Percentiles rank a stretch among this genome's conserved stretches.
These are phyloP conservation scores for Apiospora sp. DNA, from an alignment of 2,329 filamentous ascomycete species.

Conservation along the genomic window DNA sequence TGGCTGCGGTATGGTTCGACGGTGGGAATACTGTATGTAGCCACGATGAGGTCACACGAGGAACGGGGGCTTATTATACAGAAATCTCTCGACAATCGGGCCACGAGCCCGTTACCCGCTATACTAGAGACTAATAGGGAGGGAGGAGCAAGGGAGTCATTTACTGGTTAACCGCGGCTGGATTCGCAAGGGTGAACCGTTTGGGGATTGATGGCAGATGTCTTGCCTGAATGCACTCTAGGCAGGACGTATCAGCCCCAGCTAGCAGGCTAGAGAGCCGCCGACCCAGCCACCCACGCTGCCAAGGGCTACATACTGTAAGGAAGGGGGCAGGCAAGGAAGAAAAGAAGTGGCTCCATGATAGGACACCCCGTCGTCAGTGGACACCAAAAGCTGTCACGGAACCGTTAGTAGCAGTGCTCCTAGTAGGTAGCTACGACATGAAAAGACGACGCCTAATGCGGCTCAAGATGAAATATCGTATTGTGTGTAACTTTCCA, in stretches of 20 bases:
- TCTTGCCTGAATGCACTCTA: background rate
- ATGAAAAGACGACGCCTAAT: slow-evolving; percentile 1
- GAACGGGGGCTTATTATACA: slow-evolving; percentile 10
- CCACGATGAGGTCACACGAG: slow-evolving; percentile 16
- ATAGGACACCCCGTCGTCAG: background rate
- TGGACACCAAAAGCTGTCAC: background rate
- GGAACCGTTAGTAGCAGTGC: slow-evolving; percentile 4
- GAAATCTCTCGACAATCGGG: slow-evolving; percentile 17
- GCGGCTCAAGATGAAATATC: slow-evolving; percentile 1
- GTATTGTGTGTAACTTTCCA: background rate
- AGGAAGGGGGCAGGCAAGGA: background rate
- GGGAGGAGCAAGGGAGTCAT: background rate
- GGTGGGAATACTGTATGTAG: slow-evolving; percentile 6
- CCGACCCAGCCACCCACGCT: slow-evolving; percentile 6
- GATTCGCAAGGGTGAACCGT: background rate
- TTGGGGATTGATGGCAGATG: slow-evolving; percentile 5
- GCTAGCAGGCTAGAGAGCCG: background rate
- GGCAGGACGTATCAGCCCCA: slow-evolving; percentile 10
- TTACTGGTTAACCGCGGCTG: slow-evolving; percentile 4
- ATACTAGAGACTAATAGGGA: background rate
- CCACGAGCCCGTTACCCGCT: slow-evolving; percentile 2
- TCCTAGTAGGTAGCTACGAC: background rate
- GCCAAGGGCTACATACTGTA: background rate
- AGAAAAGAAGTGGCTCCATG: background rate
- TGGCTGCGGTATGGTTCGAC: background rate